Percentiles rank a stretch among this genome's conserved stretches.
Evolutionary conservation across 2,329 filamentous ascomycete species (phyloP).

Genomic region (Coniochaeta sp.): DNA sequence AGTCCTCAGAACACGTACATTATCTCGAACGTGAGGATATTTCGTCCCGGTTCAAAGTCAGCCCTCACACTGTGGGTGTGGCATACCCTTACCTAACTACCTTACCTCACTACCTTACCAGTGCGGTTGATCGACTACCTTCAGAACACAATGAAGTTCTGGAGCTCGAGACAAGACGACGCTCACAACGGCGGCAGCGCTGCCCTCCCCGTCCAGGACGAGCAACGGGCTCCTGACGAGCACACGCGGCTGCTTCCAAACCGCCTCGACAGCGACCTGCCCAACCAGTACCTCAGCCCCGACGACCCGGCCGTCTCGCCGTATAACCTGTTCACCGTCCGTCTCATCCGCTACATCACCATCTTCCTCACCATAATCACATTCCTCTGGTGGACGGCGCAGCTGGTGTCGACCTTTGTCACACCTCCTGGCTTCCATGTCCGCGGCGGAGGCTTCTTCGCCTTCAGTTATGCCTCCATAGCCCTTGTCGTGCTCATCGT

Average conservation of each 20-base stretch:
- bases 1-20: neutral
- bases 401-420: slow-evolving; percentile 85
- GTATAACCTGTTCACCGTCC: slow-evolving; percentile 90
- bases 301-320: slow-evolving; percentile 83
- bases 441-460: slow-evolving; percentile 86
- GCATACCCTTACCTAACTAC: too few species aligned
- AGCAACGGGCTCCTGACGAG: slow-evolving; percentile 32
- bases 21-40: neutral
- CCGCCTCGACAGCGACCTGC: slow-evolving; percentile 42
- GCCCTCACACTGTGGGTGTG: neutral
- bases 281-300: slow-evolving; percentile 55
- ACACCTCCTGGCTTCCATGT: slow-evolving; percentile 81
- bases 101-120: too few species aligned
- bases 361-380: slow-evolving; percentile 67
- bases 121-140: too few species aligned
- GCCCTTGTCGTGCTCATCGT: slow-evolving; percentile 69
- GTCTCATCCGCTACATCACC: slow-evolving; percentile 70
- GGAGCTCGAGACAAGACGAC: slow-evolving; percentile 5
- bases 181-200: slow-evolving; percentile 18
- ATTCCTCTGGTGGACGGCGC: slow-evolving; percentile 86
- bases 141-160: slow-evolving; percentile 3
- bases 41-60: neutral
- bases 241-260: slow-evolving; percentile 63
- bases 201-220: slow-evolving; percentile 10
- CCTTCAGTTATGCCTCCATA: slow-evolving; percentile 76